phyloP scores from a whole-genome alignment of 2,329 filamentous ascomycete genomes.

The Lanzia echinophila region DNA sequence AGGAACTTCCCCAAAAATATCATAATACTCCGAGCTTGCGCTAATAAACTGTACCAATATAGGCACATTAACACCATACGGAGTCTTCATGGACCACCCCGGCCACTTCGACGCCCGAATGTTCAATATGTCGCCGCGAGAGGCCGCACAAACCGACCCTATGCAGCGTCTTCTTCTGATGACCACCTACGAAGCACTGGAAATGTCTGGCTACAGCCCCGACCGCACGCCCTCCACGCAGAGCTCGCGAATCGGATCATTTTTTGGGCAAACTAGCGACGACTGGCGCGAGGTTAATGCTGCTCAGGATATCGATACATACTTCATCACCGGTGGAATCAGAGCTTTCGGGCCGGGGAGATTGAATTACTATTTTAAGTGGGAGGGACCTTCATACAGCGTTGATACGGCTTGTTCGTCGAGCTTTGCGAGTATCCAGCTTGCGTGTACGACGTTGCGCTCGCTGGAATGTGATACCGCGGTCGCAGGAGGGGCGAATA shows the following conservation, averaged over 20 bases:
- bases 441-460: slow-evolving; percentile 44
- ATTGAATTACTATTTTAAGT: slow-evolving; percentile 35
- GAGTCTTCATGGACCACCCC: slow-evolving; percentile 65
- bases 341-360: slow-evolving; percentile 24
- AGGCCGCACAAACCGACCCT: slow-evolving; percentile 72
- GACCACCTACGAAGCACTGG: slow-evolving; percentile 72
- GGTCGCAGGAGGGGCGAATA: slow-evolving; percentile 36
- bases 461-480: slow-evolving; percentile 38
- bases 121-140: slow-evolving; percentile 78
- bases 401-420: slow-evolving; percentile 54
- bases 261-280: slow-evolving; percentile 21
- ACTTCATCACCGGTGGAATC: slow-evolving; percentile 21
- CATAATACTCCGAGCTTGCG: no score
- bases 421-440: slow-evolving; percentile 47
- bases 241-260: slow-evolving; percentile 35
- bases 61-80: slow-evolving; percentile 50
- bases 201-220: slow-evolving; percentile 66
- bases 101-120: slow-evolving; percentile 71
- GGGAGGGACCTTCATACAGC: slow-evolving; percentile 44
- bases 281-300: slow-evolving; percentile 23
- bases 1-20: slow-evolving; percentile 48
- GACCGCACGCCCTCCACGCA: slow-evolving; percentile 18
- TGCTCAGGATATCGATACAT: slow-evolving; percentile 23
- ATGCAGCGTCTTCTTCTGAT: slow-evolving; percentile 70
- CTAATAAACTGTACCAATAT: slow-evolving; percentile 3